phyloP scores from a whole-genome alignment of 306 rosid genomes.

The Citrullus colocynthis region DNA sequence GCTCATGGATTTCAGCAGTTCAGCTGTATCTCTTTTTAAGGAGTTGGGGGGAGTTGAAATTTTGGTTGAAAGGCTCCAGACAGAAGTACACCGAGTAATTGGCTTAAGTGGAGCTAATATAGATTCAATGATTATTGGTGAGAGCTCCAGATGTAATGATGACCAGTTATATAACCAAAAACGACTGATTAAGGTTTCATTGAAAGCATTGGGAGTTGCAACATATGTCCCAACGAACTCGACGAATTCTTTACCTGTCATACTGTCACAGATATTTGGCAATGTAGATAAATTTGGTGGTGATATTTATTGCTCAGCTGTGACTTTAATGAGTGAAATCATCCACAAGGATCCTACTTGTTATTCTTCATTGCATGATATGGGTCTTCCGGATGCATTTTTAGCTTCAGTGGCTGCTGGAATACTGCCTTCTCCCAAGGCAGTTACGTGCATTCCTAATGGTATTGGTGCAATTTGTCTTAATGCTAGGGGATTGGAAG shows the following conservation, averaged over 20 bases:
- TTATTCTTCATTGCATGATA: slow-evolving; percentile 68
- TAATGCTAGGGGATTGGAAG: slow-evolving; percentile 77
- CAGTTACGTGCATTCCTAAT: slow-evolving; percentile 79
- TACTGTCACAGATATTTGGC: slow-evolving; percentile 49
- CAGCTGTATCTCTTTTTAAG: slow-evolving; percentile 87
- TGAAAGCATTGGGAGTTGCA: slow-evolving; percentile 93
- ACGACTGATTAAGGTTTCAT: slow-evolving; percentile 75
- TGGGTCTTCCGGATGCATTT: slow-evolving; percentile 92
- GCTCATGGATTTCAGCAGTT: slow-evolving; percentile 94
- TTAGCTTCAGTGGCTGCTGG: slow-evolving; percentile 73
- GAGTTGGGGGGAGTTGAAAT: slow-evolving; percentile 92
- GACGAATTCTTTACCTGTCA: slow-evolving; percentile 58
- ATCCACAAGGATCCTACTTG: slow-evolving; percentile 95
- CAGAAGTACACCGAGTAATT: slow-evolving; percentile 76
- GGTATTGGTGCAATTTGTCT: slow-evolving; percentile 98
- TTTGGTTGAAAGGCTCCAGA: slow-evolving; percentile 74
- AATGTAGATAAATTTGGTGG: slow-evolving; percentile 86
- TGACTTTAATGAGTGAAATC: slow-evolving; percentile 92
- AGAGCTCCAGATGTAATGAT: slow-evolving; percentile 48
- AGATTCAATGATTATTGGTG: slow-evolving; percentile 45
- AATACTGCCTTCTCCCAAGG: slow-evolving; percentile 83
- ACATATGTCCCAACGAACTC: slow-evolving; percentile 69
- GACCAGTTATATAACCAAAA: slow-evolving; percentile 68
- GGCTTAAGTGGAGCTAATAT: slow-evolving; percentile 39
- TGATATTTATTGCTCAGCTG: slow-evolving; percentile 92